Base-by-base conservation (phyloP, 176 grass and related monocot species). In the Raddia guianensis region DNA sequence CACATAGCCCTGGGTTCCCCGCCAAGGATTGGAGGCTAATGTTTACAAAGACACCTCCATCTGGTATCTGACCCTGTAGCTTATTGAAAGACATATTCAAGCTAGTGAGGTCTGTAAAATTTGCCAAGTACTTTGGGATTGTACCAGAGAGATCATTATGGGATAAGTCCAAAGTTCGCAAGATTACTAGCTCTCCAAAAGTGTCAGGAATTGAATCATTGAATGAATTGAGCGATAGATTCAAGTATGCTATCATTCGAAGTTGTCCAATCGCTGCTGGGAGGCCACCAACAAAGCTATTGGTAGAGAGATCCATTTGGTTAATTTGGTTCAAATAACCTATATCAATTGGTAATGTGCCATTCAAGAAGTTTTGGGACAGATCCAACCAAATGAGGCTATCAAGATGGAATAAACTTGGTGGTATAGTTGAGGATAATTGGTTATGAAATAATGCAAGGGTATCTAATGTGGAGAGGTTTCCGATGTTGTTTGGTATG, bases 401-500 rank as follows among this genome's bases (percentile, higher is more conserved):
- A 61, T 20, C 56, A 9, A 72, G 43, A 48, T 50, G 16, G 7
- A 81, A 81, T 2, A 81, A 61, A 9, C 15, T 50, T 20, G 54
- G 6, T n/a, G 78, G 78, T 18, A 80, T 34, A 15, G 37, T 12
- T 7, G 18, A 70, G 5, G 43, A 70, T 5, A 81, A 8, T 0
- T 19, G 16, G 33, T 82, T 73, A 18, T 73, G 1, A 14, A 18
- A 53, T 20, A 82, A 4, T 3, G 0, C 0, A 40, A 61, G 21
- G 58, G 43, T 16, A 6, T 54, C 34, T 54, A 82, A 2, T 6
- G 0, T 44, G 4, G 13, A 44, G 2, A 82, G 69, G 10, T 82
- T 82, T 34, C 44, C 56, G 9, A 55, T 2, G 3, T 59, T 37
- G 4, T 65, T 4, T 4, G 80, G 80, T 82, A 82, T 73, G 3